A percentile compares a stretch with the other conserved stretches of the same genome.
phyloP scores from a whole-genome alignment of 169 alveolate genomes.

The Plasmodium inui region DNA sequence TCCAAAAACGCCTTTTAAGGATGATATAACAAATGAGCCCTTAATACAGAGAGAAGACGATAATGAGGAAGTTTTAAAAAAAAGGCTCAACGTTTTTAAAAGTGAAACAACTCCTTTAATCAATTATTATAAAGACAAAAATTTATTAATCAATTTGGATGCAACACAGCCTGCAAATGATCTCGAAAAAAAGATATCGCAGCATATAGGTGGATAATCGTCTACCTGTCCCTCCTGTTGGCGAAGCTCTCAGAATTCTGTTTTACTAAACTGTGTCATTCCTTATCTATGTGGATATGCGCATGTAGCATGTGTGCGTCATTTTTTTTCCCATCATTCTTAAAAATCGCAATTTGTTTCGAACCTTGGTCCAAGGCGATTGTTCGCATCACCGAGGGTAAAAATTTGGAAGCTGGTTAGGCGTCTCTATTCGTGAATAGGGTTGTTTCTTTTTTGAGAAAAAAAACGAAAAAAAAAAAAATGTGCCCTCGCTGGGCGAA shows the following conservation, averaged over 20 bases:
- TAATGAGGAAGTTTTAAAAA: conserved; percentile 79
- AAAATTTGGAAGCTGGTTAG: not conserved
- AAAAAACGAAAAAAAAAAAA: not conserved
- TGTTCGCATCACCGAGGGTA: not conserved
- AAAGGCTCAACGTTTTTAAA: conserved; percentile 80
- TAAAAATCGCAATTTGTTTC: not conserved
- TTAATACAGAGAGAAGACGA: conserved; percentile 78
- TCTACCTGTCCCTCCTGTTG: not conserved
- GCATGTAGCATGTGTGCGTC: not conserved
- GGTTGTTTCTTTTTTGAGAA: not conserved
- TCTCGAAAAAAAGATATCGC: conserved; percentile 71
- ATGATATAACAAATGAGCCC: conserved; percentile 91
- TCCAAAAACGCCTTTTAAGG: conserved; percentile 89
- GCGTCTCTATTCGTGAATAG: not conserved
- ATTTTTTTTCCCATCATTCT: not conserved
- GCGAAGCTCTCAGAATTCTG: not conserved
- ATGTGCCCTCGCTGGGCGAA: not conserved
- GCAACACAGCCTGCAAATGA: conserved; percentile 79
- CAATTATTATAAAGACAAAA: conserved; percentile 77
- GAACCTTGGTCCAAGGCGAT: not conserved
- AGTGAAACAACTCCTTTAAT: conserved; percentile 81
- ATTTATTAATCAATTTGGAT: conserved; percentile 76
- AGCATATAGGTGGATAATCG: conserved; percentile 43
- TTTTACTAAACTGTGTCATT: not conserved
- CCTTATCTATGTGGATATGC: not conserved